Conservation (phyloP, 352 stramenopile species). For the Pythium guiyangense region DNA sequence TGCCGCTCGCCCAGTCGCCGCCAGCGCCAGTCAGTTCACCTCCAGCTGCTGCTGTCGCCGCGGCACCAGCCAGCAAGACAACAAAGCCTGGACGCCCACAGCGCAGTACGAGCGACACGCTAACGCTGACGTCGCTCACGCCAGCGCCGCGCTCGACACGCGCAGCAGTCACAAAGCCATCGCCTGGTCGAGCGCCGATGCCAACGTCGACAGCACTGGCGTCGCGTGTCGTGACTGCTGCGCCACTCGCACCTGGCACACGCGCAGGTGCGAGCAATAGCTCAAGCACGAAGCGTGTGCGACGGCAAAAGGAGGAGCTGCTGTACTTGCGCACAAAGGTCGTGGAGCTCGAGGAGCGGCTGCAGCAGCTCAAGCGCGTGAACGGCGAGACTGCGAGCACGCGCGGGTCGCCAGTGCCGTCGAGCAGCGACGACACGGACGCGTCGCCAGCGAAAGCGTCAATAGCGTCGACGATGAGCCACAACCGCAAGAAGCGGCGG, state of each 20-base stretch:
- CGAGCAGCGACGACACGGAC: conserved; percentile 5
- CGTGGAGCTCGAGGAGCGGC: conserved; percentile 15
- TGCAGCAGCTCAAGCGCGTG: conserved; percentile 15
- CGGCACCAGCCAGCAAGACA: not conserved
- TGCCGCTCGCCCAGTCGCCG: not conserved
- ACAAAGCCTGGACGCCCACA: not conserved
- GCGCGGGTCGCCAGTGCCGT: conserved; percentile 6
- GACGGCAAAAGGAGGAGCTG: conserved; percentile 20
- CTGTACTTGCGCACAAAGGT: conserved; percentile 17
- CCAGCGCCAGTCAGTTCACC: not conserved
- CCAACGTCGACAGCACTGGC: too few species aligned
- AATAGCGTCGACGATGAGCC: too few species aligned
- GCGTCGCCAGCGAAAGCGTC: not conserved
- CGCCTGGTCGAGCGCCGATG: too few species aligned
- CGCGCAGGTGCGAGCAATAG: not conserved
- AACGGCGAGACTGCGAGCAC: conserved; percentile 8
- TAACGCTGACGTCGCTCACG: not conserved
- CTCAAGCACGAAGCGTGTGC: conserved; percentile 16
- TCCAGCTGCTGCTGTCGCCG: not conserved
- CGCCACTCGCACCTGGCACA: not conserved
- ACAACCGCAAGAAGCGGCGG: not conserved
- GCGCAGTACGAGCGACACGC: not conserved
- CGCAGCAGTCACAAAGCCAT: too few species aligned
- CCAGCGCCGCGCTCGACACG: too few species aligned
- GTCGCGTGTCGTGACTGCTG: too few species aligned